Evolutionary conservation across 1,139 yeast genomes (phyloP).

Genomic region (Geotrichum macrosporum): DNA sequence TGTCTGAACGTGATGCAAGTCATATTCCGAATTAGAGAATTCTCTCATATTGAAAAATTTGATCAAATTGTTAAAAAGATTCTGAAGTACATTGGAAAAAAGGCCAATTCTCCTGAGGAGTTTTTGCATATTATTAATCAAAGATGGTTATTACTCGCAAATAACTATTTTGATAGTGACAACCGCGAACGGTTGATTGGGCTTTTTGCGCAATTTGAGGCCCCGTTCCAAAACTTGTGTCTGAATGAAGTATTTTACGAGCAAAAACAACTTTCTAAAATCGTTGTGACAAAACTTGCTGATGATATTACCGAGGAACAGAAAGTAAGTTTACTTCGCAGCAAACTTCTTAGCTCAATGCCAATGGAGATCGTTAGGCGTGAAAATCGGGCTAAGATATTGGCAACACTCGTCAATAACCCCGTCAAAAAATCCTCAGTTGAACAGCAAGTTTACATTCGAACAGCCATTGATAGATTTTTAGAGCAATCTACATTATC

Average conservation of each 20-base stretch:
- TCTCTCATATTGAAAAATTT: slow-evolving; percentile 23
- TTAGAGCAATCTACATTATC: slow-evolving; percentile 16
- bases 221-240: slow-evolving; percentile 22
- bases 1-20: slow-evolving; percentile 24
- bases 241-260: slow-evolving; percentile 27
- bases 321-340: slow-evolving; percentile 1
- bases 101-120: slow-evolving; percentile 17
- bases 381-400: slow-evolving; percentile 15
- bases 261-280: slow-evolving; percentile 23
- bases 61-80: slow-evolving; percentile 23
- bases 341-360: slow-evolving; percentile 17
- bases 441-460: slow-evolving; percentile 14
- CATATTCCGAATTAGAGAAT: slow-evolving; percentile 28
- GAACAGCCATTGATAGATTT: slow-evolving; percentile 19
- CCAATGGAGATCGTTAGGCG: slow-evolving; percentile 20
- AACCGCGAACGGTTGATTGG: slow-evolving; percentile 22
- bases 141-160: slow-evolving; percentile 31
- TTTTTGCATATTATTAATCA: slow-evolving; percentile 24
- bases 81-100: slow-evolving; percentile 22
- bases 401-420: slow-evolving; percentile 7
- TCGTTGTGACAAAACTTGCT: slow-evolving; percentile 21
- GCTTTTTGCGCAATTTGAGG: slow-evolving; percentile 23
- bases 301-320: slow-evolving; percentile 8
- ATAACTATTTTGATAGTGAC: slow-evolving; percentile 23
- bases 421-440: slow-evolving; percentile 7